phyloP scores from a whole-genome alignment of 2,329 filamentous ascomycete species.

The Chaetomium strumarium region DNA sequence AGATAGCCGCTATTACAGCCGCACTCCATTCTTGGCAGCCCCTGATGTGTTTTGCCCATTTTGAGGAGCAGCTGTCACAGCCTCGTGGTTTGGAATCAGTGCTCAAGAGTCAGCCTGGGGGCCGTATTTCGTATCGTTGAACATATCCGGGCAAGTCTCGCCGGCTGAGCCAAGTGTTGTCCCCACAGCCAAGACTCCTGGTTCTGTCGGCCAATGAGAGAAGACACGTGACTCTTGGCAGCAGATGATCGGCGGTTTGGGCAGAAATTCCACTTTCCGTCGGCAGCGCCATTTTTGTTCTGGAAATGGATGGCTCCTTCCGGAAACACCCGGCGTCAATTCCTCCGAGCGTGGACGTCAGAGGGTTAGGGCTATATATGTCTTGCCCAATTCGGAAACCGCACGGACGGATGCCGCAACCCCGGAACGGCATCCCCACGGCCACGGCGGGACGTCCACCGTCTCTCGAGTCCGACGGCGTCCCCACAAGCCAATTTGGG shows the following conservation, averaged over 20 bases:
- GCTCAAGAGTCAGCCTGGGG: not conserved
- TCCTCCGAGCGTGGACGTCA: too few relatives aligned
- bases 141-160: not conserved
- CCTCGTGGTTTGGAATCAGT: too few relatives aligned
- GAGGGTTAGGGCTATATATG: not conserved
- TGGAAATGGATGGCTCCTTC: too few relatives aligned
- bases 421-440: not conserved
- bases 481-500: conserved; percentile 20
- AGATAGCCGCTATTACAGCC: too few relatives aligned
- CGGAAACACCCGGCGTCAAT: too few relatives aligned
- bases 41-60: not conserved
- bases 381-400: not conserved
- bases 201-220: not conserved
- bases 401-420: not conserved
- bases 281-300: not conserved
- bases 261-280: not conserved
- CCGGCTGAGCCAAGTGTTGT: not conserved
- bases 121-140: conserved; percentile 8
- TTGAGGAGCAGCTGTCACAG: not conserved
- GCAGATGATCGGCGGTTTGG: not conserved
- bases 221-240: not conserved
- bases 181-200: not conserved
- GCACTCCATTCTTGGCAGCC: not conserved
- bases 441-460: not conserved
- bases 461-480: not conserved